Percentiles rank a stretch among this genome's conserved stretches.
phyloP scores from a whole-genome alignment of 306 rosid species.

The Ziziphus jujuba region DNA sequence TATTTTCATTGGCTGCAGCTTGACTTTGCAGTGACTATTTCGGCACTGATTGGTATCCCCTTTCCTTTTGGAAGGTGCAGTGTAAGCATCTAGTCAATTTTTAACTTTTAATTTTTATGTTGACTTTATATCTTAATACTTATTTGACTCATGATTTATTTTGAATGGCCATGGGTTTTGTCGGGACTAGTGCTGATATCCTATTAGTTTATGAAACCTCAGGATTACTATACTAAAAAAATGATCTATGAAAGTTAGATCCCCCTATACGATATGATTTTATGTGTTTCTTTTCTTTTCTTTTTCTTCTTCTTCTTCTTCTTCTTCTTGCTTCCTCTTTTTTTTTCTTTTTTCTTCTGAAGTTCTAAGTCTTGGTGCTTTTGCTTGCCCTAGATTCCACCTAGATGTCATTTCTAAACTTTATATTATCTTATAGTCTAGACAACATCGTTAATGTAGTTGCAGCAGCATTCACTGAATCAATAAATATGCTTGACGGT shows the following conservation, averaged over 20 bases:
- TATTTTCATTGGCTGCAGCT: conserved; percentile 61
- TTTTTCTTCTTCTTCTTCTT: too few relatives aligned
- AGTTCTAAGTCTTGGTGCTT: background rate
- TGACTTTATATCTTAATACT: conserved; percentile 15
- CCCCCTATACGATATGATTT: background rate
- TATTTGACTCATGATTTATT: conserved; percentile 10
- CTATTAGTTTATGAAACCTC: background rate
- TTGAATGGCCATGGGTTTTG: background rate
- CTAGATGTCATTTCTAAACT: background rate
- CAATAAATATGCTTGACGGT: background rate
- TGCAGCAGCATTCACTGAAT: background rate
- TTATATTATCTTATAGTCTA: background rate
- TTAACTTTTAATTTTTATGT: conserved; percentile 17
- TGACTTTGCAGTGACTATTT: conserved; percentile 90
- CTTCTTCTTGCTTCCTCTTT: too few relatives aligned
- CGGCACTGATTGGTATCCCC: conserved; percentile 88
- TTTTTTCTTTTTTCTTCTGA: too few relatives aligned
- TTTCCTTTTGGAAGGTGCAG: conserved; percentile 99
- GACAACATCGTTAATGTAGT: background rate
- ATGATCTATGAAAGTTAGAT: background rate
- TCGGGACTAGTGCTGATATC: background rate
- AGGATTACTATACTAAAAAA: background rate
- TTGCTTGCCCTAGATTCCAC: background rate
- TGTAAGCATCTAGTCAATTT: conserved; percentile 60
- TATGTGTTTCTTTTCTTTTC: too few relatives aligned